Conservation (phyloP, 306 rosid species). For the Quercus rubra region DNA sequence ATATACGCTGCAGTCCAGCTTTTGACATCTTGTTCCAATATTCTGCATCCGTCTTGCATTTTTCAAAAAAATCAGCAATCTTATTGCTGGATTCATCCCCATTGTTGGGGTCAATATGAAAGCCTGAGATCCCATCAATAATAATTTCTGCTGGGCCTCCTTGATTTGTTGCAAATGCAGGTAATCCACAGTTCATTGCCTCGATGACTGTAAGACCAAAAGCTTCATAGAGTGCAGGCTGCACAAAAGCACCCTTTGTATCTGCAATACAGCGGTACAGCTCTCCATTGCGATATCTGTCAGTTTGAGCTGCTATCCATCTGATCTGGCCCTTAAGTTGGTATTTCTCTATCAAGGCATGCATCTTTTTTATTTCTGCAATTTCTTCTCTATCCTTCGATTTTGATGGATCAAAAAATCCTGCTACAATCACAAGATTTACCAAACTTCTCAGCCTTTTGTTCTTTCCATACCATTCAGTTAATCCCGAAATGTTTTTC, state of each 20-base stretch:
- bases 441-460: slow-evolving; percentile 61
- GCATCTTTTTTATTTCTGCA: slow-evolving; percentile 79
- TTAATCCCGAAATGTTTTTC: slow-evolving; percentile 84
- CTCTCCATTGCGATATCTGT: slow-evolving; percentile 73
- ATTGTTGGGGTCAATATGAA: slow-evolving; percentile 70
- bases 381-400: slow-evolving; percentile 94
- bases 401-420: slow-evolving; percentile 81
- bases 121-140: slow-evolving; percentile 77
- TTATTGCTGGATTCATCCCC: slow-evolving; percentile 74
- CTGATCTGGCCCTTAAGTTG: slow-evolving; percentile 72
- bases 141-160: slow-evolving; percentile 97
- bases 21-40: slow-evolving; percentile 63
- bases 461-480: slow-evolving; percentile 85
- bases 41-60: slow-evolving; percentile 56
- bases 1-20: slow-evolving; percentile 69
- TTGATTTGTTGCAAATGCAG: slow-evolving; percentile 88
- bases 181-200: slow-evolving; percentile 96
- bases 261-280: slow-evolving; percentile 80
- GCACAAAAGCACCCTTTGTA: slow-evolving; percentile 90
- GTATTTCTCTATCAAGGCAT: slow-evolving; percentile 58
- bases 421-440: slow-evolving; percentile 86
- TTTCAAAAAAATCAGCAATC: slow-evolving; percentile 81
- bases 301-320: slow-evolving; percentile 95
- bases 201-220: slow-evolving; percentile 94
- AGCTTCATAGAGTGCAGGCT: slow-evolving; percentile 90